These are phyloP conservation scores for Alternaria burnsii DNA, from an alignment of 2,329 filamentous ascomycete genomes.

Conservation along the genomic window DNA sequence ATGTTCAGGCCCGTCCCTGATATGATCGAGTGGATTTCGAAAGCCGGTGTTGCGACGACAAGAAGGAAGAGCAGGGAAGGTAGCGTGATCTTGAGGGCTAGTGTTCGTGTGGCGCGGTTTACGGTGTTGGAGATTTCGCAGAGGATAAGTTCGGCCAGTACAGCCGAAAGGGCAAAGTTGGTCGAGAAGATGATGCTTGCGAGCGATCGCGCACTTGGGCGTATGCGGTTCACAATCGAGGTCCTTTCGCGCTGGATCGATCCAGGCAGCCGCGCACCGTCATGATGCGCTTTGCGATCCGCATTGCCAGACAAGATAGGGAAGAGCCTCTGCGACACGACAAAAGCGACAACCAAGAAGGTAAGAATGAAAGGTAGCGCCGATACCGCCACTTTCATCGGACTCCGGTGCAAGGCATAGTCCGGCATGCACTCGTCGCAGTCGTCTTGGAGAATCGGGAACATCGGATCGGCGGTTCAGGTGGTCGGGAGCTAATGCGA, in stretches of 20 bases:
- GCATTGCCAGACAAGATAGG: constrained; percentile 70
- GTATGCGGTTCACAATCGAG: constrained; percentile 50
- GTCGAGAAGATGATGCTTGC: constrained; percentile 75
- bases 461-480: constrained; percentile 34
- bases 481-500: constrained; percentile 15
- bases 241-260: constrained; percentile 33
- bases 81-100: constrained; percentile 75
- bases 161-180: constrained; percentile 78
- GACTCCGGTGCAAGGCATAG: constrained; percentile 52
- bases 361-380: constrained; percentile 74
- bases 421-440: constrained; percentile 69
- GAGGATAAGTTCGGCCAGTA: constrained; percentile 81
- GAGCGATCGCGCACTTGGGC: constrained; percentile 47
- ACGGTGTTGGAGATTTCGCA: constrained; percentile 83
- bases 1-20: constrained; percentile 69
- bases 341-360: constrained; percentile 68
- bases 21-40: constrained; percentile 76
- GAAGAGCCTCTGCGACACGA: constrained; percentile 74
- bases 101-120: constrained; percentile 70
- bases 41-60: constrained; percentile 77
- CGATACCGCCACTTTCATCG: constrained; percentile 66
- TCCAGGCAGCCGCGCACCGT: constrained; percentile 66
- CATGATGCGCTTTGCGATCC: constrained; percentile 68
- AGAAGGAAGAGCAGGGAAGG: constrained; percentile 75
- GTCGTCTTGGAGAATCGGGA: constrained; percentile 52